Evolutionary conservation across 805 yeast genomes (phyloP).

Genomic region (Yarrowia deformans): DNA sequence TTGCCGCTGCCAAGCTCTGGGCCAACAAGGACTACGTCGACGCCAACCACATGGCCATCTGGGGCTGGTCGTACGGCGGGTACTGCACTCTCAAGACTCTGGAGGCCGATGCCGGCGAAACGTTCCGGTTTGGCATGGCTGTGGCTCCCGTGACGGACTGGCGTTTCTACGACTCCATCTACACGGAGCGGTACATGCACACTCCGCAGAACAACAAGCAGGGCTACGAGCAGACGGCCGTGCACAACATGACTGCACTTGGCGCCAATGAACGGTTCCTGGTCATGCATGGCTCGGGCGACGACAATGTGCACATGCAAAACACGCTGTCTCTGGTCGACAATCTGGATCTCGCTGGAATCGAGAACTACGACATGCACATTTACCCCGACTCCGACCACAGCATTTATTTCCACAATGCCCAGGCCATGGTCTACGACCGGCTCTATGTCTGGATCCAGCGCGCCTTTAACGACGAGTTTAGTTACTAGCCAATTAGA

Average conservation of each 20-base stretch:
- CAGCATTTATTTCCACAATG: slow-evolving; percentile 79
- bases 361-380: slow-evolving; percentile 90
- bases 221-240: slow-evolving; percentile 68
- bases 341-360: slow-evolving; percentile 67
- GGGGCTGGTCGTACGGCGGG: slow-evolving; percentile 99
- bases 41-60: slow-evolving; percentile 72
- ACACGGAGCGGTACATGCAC: slow-evolving; percentile 95
- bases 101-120: slow-evolving; percentile 76
- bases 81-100: slow-evolving; percentile 88
- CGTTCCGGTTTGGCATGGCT: slow-evolving; percentile 87
- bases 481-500: slow-evolving; percentile 21
- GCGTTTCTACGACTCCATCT: slow-evolving; percentile 88
- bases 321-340: slow-evolving; percentile 82
- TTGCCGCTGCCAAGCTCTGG: slow-evolving; percentile 81
- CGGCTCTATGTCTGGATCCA: slow-evolving; percentile 73
- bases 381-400: slow-evolving; percentile 95
- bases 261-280: slow-evolving; percentile 70
- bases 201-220: slow-evolving; percentile 69
- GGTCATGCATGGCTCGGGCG: slow-evolving; percentile 96
- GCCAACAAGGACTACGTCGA: slow-evolving; percentile 69
- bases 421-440: slow-evolving; percentile 73
- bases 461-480: slow-evolving; percentile 48
- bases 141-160: slow-evolving; percentile 98
- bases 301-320: slow-evolving; percentile 96
- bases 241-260: slow-evolving; percentile 64